These are phyloP conservation scores for Lagenidium giganteum DNA, from an alignment of 352 stramenopile genomes.

Conservation along the genomic window DNA sequence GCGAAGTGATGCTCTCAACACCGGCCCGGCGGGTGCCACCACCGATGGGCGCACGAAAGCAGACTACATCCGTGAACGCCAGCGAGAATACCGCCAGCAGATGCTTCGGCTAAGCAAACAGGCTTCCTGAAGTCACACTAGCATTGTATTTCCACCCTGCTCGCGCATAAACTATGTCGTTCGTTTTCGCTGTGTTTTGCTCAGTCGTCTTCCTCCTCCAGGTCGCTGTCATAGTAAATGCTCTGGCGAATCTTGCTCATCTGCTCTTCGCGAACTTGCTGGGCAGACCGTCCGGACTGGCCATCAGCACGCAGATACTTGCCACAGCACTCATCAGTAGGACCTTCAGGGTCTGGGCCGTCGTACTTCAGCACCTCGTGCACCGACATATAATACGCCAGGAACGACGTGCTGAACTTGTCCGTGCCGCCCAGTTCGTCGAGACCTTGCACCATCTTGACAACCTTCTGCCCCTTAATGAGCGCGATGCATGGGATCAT, in stretches of 20 bases:
- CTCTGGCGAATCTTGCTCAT: conserved; percentile 77
- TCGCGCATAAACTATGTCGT: background rate
- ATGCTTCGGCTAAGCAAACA: conserved; percentile 20
- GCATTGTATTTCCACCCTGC: background rate
- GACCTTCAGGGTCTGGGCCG: conserved; percentile 73
- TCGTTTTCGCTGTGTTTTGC: background rate
- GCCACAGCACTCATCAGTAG: conserved; percentile 60
- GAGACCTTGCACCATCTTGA: conserved; percentile 95
- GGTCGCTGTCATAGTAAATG: conserved; percentile 83
- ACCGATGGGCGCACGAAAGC: background rate
- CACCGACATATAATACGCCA: conserved; percentile 88
- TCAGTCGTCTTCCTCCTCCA: conserved; percentile 67
- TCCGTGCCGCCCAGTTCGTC: conserved; percentile 93
- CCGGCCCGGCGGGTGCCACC: background rate
- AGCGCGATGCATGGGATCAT: conserved; percentile 96
- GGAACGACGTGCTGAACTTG: conserved; percentile 90
- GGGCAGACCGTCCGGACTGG: conserved; percentile 26
- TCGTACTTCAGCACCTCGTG: conserved; percentile 97
- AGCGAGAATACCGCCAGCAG: conserved; percentile 69
- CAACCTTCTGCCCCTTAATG: conserved; percentile 93
- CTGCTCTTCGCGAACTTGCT: too few species aligned
- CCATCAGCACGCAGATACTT: conserved; percentile 39
- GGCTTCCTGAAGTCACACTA: background rate
- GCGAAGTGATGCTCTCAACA: conserved; percentile 35
- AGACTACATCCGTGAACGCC: conserved; percentile 58